Evolutionary conservation across 306 rosid species (phyloP), one percentile per base, ranked within the genome.

Genomic region (Vigna hirtella): DNA sequence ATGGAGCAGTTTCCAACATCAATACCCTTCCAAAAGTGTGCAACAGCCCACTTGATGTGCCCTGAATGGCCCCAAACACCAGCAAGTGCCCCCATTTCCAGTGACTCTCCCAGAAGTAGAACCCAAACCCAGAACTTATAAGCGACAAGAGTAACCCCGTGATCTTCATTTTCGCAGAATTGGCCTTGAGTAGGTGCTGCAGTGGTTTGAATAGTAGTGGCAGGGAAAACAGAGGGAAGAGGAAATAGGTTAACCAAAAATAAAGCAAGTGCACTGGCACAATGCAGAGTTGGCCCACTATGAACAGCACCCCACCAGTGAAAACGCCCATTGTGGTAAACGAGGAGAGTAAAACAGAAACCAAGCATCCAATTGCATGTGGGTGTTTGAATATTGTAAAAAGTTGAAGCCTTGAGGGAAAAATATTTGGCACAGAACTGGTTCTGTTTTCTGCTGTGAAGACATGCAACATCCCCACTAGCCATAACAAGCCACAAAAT

Each of bases 401-500:
- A 12, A 83, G 52, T 24, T 57, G 77, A 63, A 81, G 34, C 63
- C 16, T 68, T 51, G 92, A 74, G 4, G 71, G 67, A 24, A 53
- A 15, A 9, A 67, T 70, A 7, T 72, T n/a, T 17, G 43, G 20
- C 22, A 65, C n/a, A 24, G 43, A 52, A 8, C 8, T 34, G 1
- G 84, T 70, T 76, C 91, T 83, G 16, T 65, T 81, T 0, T 79
- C 57, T 10, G 87, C 66, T 28, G 86, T 74, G 15, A 90, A 24
- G 2, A 72, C 85, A 71, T 94, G 97, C n/a, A 90, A 5, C 3
- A 83, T 43, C 0, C 98, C 98, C 11, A 81, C 79, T 1, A 90
- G 72, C 98, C 98, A 94, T 4, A 64, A 84, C 0, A 94, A 74
- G 68, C 97, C 98, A 69, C 91, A 85, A 67, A 89, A 94, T 68